Evolutionary conservation across 306 rosid species (phyloP).

Genomic region (Quercus cerris): DNA sequence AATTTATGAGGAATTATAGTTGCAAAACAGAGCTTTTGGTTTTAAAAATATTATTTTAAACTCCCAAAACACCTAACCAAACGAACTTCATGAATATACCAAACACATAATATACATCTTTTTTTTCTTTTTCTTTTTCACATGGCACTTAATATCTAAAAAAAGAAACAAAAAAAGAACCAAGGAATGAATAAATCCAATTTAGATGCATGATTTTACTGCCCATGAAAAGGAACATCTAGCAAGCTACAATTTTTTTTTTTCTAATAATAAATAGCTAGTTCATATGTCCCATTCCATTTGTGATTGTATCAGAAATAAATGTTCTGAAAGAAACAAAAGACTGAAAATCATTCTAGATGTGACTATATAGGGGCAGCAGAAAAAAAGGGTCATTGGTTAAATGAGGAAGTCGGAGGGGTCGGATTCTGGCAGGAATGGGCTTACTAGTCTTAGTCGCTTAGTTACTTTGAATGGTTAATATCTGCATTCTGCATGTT

Average conservation of each 20-base stretch:
- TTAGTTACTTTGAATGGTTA: not conserved
- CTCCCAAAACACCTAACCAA: accelerated
- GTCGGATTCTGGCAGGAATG: not conserved
- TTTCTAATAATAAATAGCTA: not conserved
- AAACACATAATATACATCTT: no score
- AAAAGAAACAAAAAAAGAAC: not conserved
- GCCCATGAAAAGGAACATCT: not conserved
- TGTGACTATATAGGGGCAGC: not conserved
- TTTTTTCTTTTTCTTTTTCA: not conserved
- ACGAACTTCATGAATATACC: no score
- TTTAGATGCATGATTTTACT: not conserved
- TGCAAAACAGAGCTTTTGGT: no score
- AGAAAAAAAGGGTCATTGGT: not conserved
- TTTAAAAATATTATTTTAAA: no score
- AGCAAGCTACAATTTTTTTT: not conserved
- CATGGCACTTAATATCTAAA: not conserved
- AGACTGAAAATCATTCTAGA: not conserved
- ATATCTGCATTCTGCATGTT: not conserved
- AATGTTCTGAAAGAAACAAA: not conserved
- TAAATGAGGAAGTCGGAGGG: not conserved
- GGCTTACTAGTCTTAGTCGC: slow-evolving; percentile 1
- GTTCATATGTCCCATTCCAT: not conserved
- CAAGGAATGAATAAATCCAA: not conserved
- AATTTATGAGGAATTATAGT: no score
- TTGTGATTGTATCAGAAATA: not conserved